Conservation (phyloP, 108 stramenopile genomes). For the Seminavis robusta region DNA sequence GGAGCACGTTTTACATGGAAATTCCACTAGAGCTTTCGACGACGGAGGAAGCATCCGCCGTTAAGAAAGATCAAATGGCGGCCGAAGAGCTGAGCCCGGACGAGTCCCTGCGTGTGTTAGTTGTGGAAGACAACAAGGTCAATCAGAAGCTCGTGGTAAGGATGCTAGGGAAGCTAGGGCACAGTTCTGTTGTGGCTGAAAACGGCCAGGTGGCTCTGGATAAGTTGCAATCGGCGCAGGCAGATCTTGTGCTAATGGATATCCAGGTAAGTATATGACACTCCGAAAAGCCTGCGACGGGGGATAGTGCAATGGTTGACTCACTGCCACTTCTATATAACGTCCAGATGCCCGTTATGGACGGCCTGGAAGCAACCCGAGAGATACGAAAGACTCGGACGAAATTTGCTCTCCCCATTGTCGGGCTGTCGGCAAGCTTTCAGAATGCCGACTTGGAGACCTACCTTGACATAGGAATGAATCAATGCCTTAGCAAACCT, state of each 20-base stretch:
- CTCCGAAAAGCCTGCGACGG: too few species aligned
- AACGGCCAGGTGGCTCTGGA: conserved; percentile 37
- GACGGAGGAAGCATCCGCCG: neutral
- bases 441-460: conserved; percentile 3
- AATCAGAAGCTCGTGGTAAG: conserved; percentile 35
- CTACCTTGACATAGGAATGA: conserved; percentile 27
- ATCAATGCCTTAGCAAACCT: conserved; percentile 32
- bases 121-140: conserved; percentile 55
- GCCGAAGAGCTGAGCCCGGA: neutral
- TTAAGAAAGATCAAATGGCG: neutral
- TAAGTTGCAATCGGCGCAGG: conserved; percentile 3
- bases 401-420: conserved; percentile 19
- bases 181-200: conserved; percentile 16
- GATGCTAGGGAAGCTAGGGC: conserved; percentile 36
- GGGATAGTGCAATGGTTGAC: too few species aligned
- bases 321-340: too few species aligned
- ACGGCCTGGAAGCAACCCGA: conserved; percentile 49
- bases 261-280: too few species aligned
- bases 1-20: conserved; percentile 30
- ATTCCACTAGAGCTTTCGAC: conserved; percentile 19
- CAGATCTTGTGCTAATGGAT: conserved; percentile 65
- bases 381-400: conserved; percentile 13
- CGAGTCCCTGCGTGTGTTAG: conserved; percentile 24
- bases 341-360: conserved; percentile 73
- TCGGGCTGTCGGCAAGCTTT: conserved; percentile 45